phyloP scores from a whole-genome alignment of 2,329 filamentous ascomycete species.

The Fusarium sp. region DNA sequence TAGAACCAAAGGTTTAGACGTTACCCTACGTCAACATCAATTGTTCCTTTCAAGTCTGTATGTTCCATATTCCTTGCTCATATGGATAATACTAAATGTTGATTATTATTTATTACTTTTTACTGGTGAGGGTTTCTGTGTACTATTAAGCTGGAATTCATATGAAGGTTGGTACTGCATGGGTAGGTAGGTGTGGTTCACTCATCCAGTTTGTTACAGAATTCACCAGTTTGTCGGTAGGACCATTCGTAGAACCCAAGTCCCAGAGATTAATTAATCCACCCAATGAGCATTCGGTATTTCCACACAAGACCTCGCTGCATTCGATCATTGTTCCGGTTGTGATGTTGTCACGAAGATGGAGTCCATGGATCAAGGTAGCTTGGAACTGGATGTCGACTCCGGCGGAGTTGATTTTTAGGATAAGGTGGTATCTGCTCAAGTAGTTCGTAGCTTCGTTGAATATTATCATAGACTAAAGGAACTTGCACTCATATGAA shows the following conservation, averaged over 20 bases:
- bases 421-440: too few relatives aligned
- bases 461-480: too few relatives aligned
- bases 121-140: too few relatives aligned
- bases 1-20: background rate
- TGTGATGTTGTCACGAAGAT: background rate
- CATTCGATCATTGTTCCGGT: background rate
- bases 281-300: background rate
- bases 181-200: too few relatives aligned
- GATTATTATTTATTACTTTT: too few relatives aligned
- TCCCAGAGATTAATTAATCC: accelerated
- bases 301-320: background rate
- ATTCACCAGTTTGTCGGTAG: background rate
- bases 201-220: too few relatives aligned
- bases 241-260: background rate
- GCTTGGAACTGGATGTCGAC: too few relatives aligned
- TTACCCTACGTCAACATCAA: slow-evolving; percentile 5
- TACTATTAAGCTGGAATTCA: too few relatives aligned
- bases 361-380: background rate
- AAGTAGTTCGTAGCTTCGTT: too few relatives aligned
- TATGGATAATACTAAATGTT: background rate
- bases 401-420: too few relatives aligned
- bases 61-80: background rate
- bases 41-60: background rate
- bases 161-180: too few relatives aligned
- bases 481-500: too few relatives aligned